A percentile compares a stretch with the other conserved stretches of the same genome.
Evolutionary conservation across 495 filamentous ascomycete genomes (phyloP).

Genomic region (Tuber calosporum): DNA sequence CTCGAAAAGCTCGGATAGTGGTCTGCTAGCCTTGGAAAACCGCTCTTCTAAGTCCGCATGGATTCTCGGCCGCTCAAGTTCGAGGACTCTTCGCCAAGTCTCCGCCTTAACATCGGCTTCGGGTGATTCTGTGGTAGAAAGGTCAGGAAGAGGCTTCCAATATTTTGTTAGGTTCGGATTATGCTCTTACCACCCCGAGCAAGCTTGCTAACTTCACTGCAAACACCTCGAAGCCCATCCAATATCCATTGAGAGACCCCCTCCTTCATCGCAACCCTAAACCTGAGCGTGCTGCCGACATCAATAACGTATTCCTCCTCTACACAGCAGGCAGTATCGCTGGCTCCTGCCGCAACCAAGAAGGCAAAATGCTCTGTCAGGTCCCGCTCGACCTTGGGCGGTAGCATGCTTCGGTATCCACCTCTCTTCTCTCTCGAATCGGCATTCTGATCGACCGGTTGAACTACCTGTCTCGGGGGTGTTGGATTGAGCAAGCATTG

Average conservation of each 20-base stretch:
- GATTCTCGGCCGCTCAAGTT: constrained; percentile 30
- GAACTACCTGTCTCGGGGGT: constrained; percentile 3
- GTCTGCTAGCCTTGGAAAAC: constrained; percentile 21
- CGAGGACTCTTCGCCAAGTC: constrained; percentile 37
- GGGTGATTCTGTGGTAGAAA: constrained; percentile 10
- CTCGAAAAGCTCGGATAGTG: constrained; percentile 20
- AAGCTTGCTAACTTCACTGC: constrained; percentile 30
- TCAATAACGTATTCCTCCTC: constrained; percentile 24
- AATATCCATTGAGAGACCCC: constrained; percentile 33
- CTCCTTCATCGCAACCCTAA: constrained; percentile 40
- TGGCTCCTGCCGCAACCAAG: constrained; percentile 33
- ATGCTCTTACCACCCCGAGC: constrained; percentile 33
- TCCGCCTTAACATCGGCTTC: constrained; percentile 31
- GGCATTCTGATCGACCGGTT: not conserved
- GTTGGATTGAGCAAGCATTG: constrained; percentile 30
- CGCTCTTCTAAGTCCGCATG: constrained; percentile 31
- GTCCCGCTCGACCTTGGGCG: constrained; percentile 34
- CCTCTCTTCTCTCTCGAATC: constrained; percentile 13
- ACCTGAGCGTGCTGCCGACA: constrained; percentile 23
- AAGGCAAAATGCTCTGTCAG: constrained; percentile 41
- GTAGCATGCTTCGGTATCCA: constrained; percentile 24
- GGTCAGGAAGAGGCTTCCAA: constrained; percentile 7
- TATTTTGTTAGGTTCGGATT: constrained; percentile 11
- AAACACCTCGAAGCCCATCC: constrained; percentile 31
- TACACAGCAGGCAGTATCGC: constrained; percentile 38